Percentiles rank a stretch among this genome's conserved stretches.
phyloP scores from a whole-genome alignment of 2,329 filamentous ascomycete species.

The Fusarium subglutinans region DNA sequence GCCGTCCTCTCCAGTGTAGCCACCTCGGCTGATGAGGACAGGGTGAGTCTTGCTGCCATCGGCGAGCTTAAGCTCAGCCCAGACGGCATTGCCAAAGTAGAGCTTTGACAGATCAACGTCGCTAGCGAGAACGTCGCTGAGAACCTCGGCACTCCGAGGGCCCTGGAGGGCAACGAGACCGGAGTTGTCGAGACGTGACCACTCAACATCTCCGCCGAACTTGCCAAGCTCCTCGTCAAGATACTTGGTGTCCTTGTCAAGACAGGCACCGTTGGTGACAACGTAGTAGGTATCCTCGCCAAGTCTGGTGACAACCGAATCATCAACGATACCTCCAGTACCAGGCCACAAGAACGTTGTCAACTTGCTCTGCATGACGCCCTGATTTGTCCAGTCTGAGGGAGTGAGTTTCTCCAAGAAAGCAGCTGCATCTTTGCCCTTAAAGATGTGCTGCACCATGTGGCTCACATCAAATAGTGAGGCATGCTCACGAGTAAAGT shows the following conservation, averaged over 20 bases:
- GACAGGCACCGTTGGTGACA: slow-evolving; percentile 93
- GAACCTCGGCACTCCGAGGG: slow-evolving; percentile 75
- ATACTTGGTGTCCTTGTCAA: slow-evolving; percentile 87
- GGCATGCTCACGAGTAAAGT: slow-evolving; percentile 86
- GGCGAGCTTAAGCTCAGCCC: slow-evolving; percentile 70
- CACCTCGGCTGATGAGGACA: slow-evolving; percentile 80
- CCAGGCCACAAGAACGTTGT: slow-evolving; percentile 82
- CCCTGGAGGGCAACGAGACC: slow-evolving; percentile 92
- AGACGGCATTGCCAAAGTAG: slow-evolving; percentile 82
- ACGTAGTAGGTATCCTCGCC: slow-evolving; percentile 82
- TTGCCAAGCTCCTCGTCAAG: slow-evolving; percentile 73
- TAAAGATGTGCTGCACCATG: slow-evolving; percentile 92
- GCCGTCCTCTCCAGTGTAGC: slow-evolving; percentile 97
- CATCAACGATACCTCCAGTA: slow-evolving; percentile 93
- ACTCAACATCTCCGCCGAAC: slow-evolving; percentile 65
- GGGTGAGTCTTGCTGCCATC: slow-evolving; percentile 56
- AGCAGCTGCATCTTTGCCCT: slow-evolving; percentile 79
- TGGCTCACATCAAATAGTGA: slow-evolving; percentile 97
- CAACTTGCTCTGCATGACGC: slow-evolving; percentile 77
- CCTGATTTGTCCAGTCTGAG: slow-evolving; percentile 71
- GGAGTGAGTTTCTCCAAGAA: slow-evolving; percentile 90
- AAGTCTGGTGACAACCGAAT: slow-evolving; percentile 89
- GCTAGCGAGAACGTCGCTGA: slow-evolving; percentile 68
- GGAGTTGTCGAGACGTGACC: slow-evolving; percentile 75
- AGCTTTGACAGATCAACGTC: slow-evolving; percentile 70